Conservation (phyloP, 139 green algal genomes). For the Micractinium sp. region DNA sequence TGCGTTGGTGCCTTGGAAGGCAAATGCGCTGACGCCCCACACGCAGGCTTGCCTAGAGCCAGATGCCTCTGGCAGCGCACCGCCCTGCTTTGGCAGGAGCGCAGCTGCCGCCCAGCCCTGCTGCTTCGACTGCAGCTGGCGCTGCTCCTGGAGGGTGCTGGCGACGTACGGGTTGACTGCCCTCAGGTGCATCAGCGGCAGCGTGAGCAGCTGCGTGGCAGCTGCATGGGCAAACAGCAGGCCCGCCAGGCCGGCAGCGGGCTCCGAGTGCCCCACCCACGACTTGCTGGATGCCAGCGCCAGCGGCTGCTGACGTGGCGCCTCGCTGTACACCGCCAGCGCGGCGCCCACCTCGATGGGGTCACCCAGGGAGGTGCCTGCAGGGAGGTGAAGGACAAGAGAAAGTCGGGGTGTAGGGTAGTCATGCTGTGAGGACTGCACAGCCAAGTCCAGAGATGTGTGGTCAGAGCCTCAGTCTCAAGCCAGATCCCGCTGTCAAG, state of each 20-base stretch:
- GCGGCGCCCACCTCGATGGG: slow-evolving; percentile 77
- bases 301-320: slow-evolving; percentile 44
- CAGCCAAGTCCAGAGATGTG: background rate
- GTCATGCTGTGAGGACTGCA: background rate
- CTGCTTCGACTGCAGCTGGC: background rate
- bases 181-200: slow-evolving; percentile 69
- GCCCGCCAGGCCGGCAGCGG: slow-evolving; percentile 77
- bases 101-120: background rate
- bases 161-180: slow-evolving; percentile 66
- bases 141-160: slow-evolving; percentile 52
- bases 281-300: slow-evolving; percentile 72
- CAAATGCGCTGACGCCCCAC: slow-evolving; percentile 52
- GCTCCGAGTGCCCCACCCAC: slow-evolving; percentile 88
- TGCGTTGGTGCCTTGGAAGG: slow-evolving; percentile 57
- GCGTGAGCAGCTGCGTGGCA: background rate
- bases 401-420: background rate
- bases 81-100: slow-evolving; percentile 41
- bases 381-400: background rate
- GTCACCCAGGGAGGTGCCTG: slow-evolving; percentile 71
- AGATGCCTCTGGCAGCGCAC: background rate
- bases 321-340: slow-evolving; percentile 27
- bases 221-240: slow-evolving; percentile 58
- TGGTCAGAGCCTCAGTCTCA: background rate
- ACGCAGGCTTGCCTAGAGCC: background rate
- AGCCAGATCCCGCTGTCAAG: background rate